These are phyloP conservation scores for Puccinia polysora DNA, from an alignment of 1,284 basidiomycete genomes.

Conservation along the genomic window DNA sequence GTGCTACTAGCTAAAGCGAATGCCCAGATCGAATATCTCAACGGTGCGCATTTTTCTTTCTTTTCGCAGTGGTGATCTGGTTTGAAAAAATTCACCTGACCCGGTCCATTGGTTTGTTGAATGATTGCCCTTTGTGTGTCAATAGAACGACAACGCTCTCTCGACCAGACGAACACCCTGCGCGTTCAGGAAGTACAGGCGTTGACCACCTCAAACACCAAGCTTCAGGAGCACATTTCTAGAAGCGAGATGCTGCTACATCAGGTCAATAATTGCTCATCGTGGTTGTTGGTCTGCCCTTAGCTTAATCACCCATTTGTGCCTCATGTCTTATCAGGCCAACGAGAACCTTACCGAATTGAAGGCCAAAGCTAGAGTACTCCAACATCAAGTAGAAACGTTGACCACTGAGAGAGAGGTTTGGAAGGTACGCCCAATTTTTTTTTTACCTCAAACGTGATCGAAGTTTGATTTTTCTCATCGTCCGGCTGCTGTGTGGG, in stretches of 20 bases:
- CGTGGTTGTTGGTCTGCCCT: not conserved
- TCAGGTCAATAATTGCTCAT: constrained; percentile 48
- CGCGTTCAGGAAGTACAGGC: constrained; percentile 59
- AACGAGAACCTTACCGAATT: constrained; percentile 63
- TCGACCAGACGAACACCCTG: constrained; percentile 64
- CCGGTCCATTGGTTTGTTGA: constrained; percentile 51
- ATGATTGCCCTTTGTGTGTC: constrained; percentile 55
- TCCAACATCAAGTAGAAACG: constrained; percentile 76
- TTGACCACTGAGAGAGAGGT: constrained; percentile 85
- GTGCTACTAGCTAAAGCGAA: constrained; percentile 71
- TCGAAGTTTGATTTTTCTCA: constrained; percentile 49
- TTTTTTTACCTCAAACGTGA: constrained; percentile 19
- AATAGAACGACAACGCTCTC: constrained; percentile 62
- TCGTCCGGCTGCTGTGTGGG: not conserved
- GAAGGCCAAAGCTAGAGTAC: constrained; percentile 63
- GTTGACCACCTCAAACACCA: constrained; percentile 50
- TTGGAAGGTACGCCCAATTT: constrained; percentile 64
- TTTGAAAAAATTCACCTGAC: constrained; percentile 54
- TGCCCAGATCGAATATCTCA: constrained; percentile 65
- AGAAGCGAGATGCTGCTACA: constrained; percentile 54
- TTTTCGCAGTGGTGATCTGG: not conserved
- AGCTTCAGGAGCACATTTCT: constrained; percentile 52
- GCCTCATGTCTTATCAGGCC: constrained; percentile 57
- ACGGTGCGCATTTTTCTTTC: constrained; percentile 22
- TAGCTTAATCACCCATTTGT: not conserved